phyloP scores from a whole-genome alignment of 2,329 filamentous ascomycete species.

The Colletotrichum liaoningense region DNA sequence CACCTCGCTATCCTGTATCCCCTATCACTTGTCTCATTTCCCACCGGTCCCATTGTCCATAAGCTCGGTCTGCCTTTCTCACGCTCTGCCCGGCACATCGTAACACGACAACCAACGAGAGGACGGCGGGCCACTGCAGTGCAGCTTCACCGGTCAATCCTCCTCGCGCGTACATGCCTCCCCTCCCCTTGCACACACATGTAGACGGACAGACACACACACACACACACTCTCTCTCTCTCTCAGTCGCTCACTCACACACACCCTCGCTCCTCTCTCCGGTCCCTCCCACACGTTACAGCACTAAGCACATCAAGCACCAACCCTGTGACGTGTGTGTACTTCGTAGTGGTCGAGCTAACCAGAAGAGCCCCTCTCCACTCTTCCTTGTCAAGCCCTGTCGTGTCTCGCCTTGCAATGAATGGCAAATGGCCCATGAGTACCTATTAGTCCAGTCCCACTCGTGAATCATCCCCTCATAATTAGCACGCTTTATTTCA shows the following conservation, averaged over 20 bases:
- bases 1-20: neutral
- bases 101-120: neutral
- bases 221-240: neutral
- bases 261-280: neutral
- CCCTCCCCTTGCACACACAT: neutral
- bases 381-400: neutral
- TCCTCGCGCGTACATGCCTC: neutral
- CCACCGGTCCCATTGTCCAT: neutral
- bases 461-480: neutral
- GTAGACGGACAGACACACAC: neutral
- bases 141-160: constrained; percentile 21
- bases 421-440: neutral
- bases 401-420: neutral
- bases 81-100: neutral
- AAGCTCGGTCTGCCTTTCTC: neutral
- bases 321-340: constrained; percentile 5
- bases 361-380: neutral
- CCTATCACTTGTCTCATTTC: neutral
- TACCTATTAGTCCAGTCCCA: neutral
- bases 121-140: neutral
- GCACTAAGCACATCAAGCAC: neutral
- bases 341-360: neutral
- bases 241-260: neutral
- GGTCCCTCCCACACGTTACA: neutral
- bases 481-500: neutral